Evolutionary conservation across 129 eudicot genomes (phyloP).

Genomic region (Artemisia annua): DNA sequence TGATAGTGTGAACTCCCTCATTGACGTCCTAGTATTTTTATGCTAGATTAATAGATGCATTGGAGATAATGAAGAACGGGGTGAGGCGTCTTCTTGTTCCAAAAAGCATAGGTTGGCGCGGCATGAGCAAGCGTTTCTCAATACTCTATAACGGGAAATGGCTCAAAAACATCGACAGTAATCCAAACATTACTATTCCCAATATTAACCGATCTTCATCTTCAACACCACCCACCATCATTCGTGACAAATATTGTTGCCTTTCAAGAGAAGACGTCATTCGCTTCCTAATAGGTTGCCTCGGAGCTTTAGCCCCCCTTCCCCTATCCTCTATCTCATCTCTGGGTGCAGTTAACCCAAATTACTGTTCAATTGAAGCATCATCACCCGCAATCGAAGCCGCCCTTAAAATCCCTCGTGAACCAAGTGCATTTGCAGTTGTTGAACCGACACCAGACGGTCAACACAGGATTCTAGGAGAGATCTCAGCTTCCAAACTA

Average conservation of each 20-base stretch:
- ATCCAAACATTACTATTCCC: conserved; percentile 30
- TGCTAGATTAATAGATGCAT: conserved; percentile 84
- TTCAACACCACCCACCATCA: conserved; percentile 41
- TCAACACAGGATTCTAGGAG: conserved; percentile 71
- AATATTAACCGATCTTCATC: conserved; percentile 52
- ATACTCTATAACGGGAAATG: conserved; percentile 82
- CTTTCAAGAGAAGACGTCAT: conserved; percentile 89
- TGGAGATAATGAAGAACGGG: conserved; percentile 98
- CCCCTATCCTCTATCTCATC: conserved; percentile 85
- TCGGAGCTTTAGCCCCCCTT: conserved; percentile 92
- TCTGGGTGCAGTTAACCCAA: conserved; percentile 67
- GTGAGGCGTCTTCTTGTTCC: conserved; percentile 89
- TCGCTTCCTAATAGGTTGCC: conserved; percentile 86
- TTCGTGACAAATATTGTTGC: conserved; percentile 72
- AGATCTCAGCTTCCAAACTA: conserved; percentile 80
- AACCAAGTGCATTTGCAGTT: conserved; percentile 84
- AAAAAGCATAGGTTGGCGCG: conserved; percentile 78
- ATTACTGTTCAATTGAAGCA: conserved; percentile 66
- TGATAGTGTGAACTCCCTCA: too few species aligned
- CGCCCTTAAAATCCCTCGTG: conserved; percentile 53
- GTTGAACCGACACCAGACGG: conserved; percentile 77
- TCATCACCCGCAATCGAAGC: conserved; percentile 69
- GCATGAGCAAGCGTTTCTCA: conserved; percentile 92
- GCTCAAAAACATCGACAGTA: conserved; percentile 67
- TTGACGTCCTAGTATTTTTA: not conserved